phyloP scores from a whole-genome alignment of 2,329 filamentous ascomycete genomes.

The Sordariomycetes sp. region DNA sequence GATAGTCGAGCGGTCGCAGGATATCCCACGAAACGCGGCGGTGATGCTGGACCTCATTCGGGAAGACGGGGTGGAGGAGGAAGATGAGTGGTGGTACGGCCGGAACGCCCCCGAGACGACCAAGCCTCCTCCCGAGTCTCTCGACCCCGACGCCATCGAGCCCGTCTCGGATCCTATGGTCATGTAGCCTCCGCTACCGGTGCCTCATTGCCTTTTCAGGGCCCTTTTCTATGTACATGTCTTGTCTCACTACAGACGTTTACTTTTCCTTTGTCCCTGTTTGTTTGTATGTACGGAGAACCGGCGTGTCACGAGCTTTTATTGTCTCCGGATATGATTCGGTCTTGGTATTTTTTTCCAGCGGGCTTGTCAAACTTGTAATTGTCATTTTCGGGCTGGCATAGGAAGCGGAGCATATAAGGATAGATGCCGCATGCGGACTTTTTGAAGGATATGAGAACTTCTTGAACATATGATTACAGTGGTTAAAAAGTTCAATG shows the following conservation, averaged over 20 bases:
- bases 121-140: conserved; percentile 35
- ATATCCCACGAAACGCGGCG: conserved; percentile 53
- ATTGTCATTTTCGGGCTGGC: not conserved
- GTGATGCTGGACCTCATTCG: conserved; percentile 55
- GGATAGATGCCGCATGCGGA: conserved; percentile 3
- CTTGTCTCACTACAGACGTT: not conserved
- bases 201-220: not conserved
- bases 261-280: conserved; percentile 1
- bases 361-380: not conserved
- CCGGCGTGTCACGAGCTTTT: not conserved
- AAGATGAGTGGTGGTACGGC: conserved; percentile 55
- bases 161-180: conserved; percentile 17
- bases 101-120: conserved; percentile 42
- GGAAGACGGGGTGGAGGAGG: conserved; percentile 46
- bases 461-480: not conserved
- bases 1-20: conserved; percentile 45
- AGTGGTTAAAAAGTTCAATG: not conserved
- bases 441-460: not conserved
- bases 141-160: conserved; percentile 39
- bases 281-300: conserved; percentile 1
- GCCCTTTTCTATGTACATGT: not conserved
- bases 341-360: not conserved
- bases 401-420: conserved; percentile 3
- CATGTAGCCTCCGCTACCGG: conserved; percentile 1
- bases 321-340: not conserved